Evolutionary conservation across 352 stramenopile genomes (phyloP).

Genomic region (Globisporangium cystogenes): DNA sequence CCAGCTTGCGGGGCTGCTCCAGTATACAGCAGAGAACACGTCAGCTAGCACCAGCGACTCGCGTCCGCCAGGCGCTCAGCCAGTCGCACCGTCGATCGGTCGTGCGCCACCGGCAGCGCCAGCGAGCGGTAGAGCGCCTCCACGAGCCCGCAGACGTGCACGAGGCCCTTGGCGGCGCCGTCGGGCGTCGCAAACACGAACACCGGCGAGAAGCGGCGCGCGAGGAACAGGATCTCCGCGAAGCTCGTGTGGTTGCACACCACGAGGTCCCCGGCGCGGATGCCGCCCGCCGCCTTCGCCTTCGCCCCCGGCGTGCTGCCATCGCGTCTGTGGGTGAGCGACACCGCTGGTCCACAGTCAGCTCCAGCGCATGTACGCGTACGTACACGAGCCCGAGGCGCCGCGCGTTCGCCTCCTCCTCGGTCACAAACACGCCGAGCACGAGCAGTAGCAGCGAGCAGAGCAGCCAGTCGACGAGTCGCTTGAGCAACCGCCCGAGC

Average conservation of each 20-base stretch:
- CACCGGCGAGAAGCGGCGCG: constrained; percentile 67
- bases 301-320: constrained; percentile 29
- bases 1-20: constrained; percentile 41
- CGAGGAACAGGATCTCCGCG: constrained; percentile 72
- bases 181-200: constrained; percentile 68
- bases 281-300: constrained; percentile 13
- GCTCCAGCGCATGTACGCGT: no score
- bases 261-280: constrained; percentile 53
- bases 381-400: constrained; percentile 59
- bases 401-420: constrained; percentile 67
- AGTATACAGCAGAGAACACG: background rate
- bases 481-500: constrained; percentile 61
- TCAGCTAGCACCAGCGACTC: background rate
- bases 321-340: no score
- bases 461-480: constrained; percentile 63
- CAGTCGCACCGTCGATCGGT: constrained; percentile 32
- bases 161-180: constrained; percentile 40
- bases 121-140: constrained; percentile 62
- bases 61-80: no score
- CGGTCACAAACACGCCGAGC: constrained; percentile 57
- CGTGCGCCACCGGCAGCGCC: constrained; percentile 30
- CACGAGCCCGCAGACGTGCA: constrained; percentile 58
- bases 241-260: constrained; percentile 84
- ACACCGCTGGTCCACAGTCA: no score
- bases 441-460: constrained; percentile 61